Conservation (phyloP, 129 eudicot species). For the Chrysanthemum seticuspe region DNA sequence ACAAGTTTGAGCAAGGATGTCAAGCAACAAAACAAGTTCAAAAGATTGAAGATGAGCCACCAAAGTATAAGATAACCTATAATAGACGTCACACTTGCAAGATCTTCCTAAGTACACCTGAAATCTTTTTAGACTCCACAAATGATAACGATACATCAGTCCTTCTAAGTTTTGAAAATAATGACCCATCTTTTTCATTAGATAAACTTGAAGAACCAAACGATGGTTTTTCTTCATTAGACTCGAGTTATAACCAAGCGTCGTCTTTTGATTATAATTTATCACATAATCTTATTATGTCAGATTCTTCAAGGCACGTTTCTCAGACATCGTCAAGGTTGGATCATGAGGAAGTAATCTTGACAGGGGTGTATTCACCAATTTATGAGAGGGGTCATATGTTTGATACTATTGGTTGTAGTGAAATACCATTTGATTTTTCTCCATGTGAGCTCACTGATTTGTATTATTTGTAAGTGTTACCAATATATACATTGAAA, state of each 20-base stretch:
- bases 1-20: conserved; percentile 16
- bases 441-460: neutral
- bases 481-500: neutral
- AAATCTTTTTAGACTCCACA: conserved; percentile 6
- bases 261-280: neutral
- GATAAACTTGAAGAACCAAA: neutral
- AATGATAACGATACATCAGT: neutral
- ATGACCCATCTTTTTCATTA: neutral
- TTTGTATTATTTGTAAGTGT: neutral
- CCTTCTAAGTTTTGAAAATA: conserved; percentile 8
- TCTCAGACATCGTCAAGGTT: neutral
- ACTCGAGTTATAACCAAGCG: neutral
- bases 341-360: neutral
- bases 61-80: conserved; percentile 4
- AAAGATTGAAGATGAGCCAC: conserved; percentile 12
- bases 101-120: neutral
- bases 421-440: conserved; percentile 3
- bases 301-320: neutral
- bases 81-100: conserved; percentile 10
- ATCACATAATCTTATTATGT: neutral
- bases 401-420: neutral
- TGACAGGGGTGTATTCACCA: neutral
- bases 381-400: neutral
- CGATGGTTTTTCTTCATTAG: neutral
- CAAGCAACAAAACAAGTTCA: conserved; percentile 18